phyloP scores from a whole-genome alignment of 1,139 yeast species.

The Taphrina flavorubra region DNA sequence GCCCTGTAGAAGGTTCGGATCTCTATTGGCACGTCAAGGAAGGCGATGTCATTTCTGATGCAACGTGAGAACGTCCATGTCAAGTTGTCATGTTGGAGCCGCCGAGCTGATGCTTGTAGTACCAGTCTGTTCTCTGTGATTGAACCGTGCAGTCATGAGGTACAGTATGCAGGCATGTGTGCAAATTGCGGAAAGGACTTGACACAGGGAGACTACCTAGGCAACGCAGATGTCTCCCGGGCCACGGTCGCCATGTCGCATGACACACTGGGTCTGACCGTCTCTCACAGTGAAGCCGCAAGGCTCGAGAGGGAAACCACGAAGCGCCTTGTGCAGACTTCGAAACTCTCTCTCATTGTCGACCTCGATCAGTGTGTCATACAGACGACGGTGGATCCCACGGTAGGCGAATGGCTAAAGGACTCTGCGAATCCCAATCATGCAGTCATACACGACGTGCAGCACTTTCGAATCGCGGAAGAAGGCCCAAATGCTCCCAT shows the following conservation, averaged over 20 bases:
- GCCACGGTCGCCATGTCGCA: constrained; percentile 91
- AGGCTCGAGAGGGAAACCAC: constrained; percentile 75
- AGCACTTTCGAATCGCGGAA: constrained; percentile 69
- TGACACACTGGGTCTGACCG: constrained; percentile 82
- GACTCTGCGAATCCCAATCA: constrained; percentile 86
- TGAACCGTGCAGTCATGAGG: constrained; percentile 91
- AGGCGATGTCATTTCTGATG: constrained; percentile 62
- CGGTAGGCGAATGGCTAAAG: constrained; percentile 93
- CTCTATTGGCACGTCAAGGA: constrained; percentile 58
- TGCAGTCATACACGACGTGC: constrained; percentile 80
- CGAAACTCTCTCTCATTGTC: constrained; percentile 84
- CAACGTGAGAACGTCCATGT: constrained; percentile 40
- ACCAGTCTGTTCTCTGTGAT: constrained; percentile 52
- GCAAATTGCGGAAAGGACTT: constrained; percentile 84
- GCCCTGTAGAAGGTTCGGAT: constrained; percentile 79
- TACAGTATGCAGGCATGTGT: constrained; percentile 95
- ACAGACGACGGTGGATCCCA: constrained; percentile 97
- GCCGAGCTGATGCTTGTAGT: constrained; percentile 51
- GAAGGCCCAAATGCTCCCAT: constrained; percentile 66
- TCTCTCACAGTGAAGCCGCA: constrained; percentile 82
- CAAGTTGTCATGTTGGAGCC: too few relatives aligned
- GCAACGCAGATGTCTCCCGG: constrained; percentile 71
- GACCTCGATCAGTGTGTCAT: constrained; percentile 97
- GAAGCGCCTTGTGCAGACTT: constrained; percentile 63
- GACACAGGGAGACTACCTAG: constrained; percentile 64